phyloP scores from a whole-genome alignment of 108 stramenopile species.

The Cyclostephanos invisitatus region DNA sequence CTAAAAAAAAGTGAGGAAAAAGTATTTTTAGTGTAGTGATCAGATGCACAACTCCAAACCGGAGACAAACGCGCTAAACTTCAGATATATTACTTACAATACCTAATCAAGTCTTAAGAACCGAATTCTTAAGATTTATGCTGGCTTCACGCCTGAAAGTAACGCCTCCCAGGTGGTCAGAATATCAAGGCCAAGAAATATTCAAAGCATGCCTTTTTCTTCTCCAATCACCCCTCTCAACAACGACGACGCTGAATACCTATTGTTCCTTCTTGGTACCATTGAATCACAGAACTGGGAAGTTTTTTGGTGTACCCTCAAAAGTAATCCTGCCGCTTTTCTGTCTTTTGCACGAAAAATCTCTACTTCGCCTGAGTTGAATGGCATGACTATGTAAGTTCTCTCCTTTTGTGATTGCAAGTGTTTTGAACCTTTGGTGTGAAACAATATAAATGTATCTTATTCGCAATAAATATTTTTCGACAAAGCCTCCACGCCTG shows the following conservation, averaged over 20 bases:
- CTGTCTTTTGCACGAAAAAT: constrained; percentile 1
- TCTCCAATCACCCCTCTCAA: neutral
- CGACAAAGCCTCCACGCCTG: constrained; percentile 21
- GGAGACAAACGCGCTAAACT: too few relatives aligned
- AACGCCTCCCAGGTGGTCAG: too few relatives aligned
- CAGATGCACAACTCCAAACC: too few relatives aligned
- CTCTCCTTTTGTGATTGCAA: too few relatives aligned
- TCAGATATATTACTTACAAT: too few relatives aligned
- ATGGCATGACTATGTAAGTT: constrained; percentile 15
- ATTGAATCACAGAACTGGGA: constrained; percentile 7
- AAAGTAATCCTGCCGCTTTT: neutral
- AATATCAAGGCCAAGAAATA: too few relatives aligned
- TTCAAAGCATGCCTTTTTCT: too few relatives aligned
- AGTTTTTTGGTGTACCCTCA: neutral
- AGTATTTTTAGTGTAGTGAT: too few relatives aligned
- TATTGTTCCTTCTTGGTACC: neutral
- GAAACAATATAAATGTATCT: neutral
- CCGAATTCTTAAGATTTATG: too few relatives aligned
- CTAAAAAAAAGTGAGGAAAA: too few relatives aligned
- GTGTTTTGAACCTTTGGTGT: neutral
- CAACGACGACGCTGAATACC: neutral
- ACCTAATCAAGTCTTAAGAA: too few relatives aligned
- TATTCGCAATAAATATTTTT: neutral
- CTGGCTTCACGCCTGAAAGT: too few relatives aligned
- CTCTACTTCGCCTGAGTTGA: neutral